Base-by-base conservation (phyloP, 331 rosid species). In the Quercus tomentella region DNA sequence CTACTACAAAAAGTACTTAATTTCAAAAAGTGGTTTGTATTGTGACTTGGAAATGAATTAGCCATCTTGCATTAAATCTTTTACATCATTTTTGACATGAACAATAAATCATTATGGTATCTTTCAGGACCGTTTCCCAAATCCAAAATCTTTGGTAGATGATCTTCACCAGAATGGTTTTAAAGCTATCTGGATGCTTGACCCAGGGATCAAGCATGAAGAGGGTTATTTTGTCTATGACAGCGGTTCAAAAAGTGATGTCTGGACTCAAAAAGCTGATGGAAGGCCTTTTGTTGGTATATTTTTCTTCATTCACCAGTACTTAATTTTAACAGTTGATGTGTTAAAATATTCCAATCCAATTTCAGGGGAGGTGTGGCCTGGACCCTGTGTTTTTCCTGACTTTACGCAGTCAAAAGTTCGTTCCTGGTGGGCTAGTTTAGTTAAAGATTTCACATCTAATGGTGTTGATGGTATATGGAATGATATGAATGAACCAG, bases 401-500 rank as follows among this genome's bases (percentile, higher is more conserved):
- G 98, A 94, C 90, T 94, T 73, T 80, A 89, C 98, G 11, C 92
- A 89, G 86, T 89, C 88, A 77, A 92, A 89, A 88, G 92, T 63
- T 78, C 92, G 97, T 63, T 83, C 88, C 25, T 94, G 98, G 98
- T 94, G 98, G 98, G 89, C 95, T 33, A 86, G 76, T 79, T 85
- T 94, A 83, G 98, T 94, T 43, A 92, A 89, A 87, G 97, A 91
- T 80, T 94, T 92, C 76, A 70, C 76, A 85, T 78, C 87, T 75
- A 89, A 87, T 67, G 98, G 97, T 80, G 97, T 91, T 82, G 97
- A 94, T 73, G 98, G 98, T 73, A 94, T 94, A 84, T 94, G 98
- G 97, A 94, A 94, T 81, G 98, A 94, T 86, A 92, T 92, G 97
- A 94, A 94, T 72, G 98, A 94, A 84, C 98, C 98, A 4, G 83